Base-by-base conservation (phyloP, 106 monocot genomes). In the Alisma plantagoaquatica region DNA sequence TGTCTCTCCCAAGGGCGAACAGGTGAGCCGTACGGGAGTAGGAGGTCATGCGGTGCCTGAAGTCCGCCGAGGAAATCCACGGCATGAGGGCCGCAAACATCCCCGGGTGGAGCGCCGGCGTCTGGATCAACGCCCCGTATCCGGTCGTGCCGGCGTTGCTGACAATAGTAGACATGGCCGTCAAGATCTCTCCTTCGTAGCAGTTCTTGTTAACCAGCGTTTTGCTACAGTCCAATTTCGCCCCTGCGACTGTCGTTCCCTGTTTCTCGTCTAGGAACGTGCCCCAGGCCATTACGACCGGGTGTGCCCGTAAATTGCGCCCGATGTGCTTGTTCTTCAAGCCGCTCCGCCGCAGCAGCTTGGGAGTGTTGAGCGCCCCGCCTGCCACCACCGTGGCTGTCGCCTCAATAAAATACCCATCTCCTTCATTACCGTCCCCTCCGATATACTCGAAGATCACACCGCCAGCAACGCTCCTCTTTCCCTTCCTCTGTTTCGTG, bases 161-260 rank as follows among this genome's bases (percentile, higher is more conserved):
- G 25, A 24, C 41, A 6, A 57, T 60, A 28, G 45, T 70, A 47
- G 58, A 53, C 61, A 83, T 29, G 2, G 89, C 60, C 1, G 89
- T 89, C 21, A 89, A 64, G 23, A 89, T 80, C 38, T 83, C 83
- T 2, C 89, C 83, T 29, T 89, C 67, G 73, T 67, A 83, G 33
- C 59, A 27, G 10, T 23, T 59, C 59, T 59, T 59, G 14, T 42
- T 18, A 27, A 27, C 59, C 31, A 56, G 28, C 32, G 0, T 4
- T 22, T 12, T 3, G n/a, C n/a, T n/a, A n/a, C n/a, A n/a, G n/a
- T n/a, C n/a, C n/a, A n/a, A 10, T 18, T 24, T 63, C 72, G 12
- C 90, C 90, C 46, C 65, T 65, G 30, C 80, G 45, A 28, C 74
- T 69, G 9, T 6, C 9, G 14, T 65, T 28, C 4, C 21, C 63